Conservation (phyloP, 768 basidiomycete genomes). For the Suillus bovinus region DNA sequence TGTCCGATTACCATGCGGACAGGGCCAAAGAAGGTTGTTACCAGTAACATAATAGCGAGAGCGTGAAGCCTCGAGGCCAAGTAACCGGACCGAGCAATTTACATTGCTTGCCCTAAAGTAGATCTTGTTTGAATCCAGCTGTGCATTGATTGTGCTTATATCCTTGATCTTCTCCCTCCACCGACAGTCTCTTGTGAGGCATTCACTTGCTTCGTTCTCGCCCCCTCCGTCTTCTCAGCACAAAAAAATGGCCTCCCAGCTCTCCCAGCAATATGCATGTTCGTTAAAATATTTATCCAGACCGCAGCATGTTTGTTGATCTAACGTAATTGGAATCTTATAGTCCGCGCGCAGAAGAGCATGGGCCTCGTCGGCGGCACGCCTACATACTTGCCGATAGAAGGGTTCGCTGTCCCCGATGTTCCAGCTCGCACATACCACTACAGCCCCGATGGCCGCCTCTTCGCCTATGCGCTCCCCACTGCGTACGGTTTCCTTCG, state of each 20-base stretch:
- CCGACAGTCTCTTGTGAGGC: constrained; percentile 48
- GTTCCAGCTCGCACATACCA: constrained; percentile 71
- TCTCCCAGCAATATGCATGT: constrained; percentile 87
- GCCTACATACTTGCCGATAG: constrained; percentile 68
- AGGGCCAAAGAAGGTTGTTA: background rate
- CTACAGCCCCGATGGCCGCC: constrained; percentile 85
- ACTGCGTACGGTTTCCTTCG: constrained; percentile 53
- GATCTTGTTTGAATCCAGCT: constrained; percentile 4
- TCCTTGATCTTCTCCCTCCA: constrained; percentile 29
- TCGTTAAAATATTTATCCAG: constrained; percentile 33
- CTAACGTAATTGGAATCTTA: constrained; percentile 17
- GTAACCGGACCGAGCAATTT: constrained; percentile 5
- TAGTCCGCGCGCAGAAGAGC: constrained; percentile 94
- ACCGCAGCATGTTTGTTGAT: constrained; percentile 10
- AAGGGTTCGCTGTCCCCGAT: constrained; percentile 67
- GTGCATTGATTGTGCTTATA: constrained; percentile 11
- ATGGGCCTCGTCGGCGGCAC: constrained; percentile 83
- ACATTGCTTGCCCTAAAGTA: constrained; percentile 23
- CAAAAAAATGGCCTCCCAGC: constrained; percentile 64
- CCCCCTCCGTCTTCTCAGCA: constrained; percentile 33
- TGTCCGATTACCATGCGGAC: background rate
- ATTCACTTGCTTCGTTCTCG: constrained; percentile 76
- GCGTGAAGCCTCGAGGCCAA: background rate
- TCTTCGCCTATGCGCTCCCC: constrained; percentile 84
- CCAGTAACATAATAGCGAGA: background rate